Evolutionary conservation across 345 rosid species (phyloP).

Genomic region (sweet orange (Citrus sinensis)): DVS_A1.0 CM039164.1:28756501-28757000

Average conservation of each 20-base stretch:
- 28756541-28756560: constrained; percentile 71
- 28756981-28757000: constrained; percentile 4
- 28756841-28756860: constrained; percentile 97
- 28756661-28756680: neutral
- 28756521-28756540: constrained; percentile 57
- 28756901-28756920: constrained; percentile 78
- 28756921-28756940: neutral
- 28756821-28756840: constrained; percentile 75
- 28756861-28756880: constrained; percentile 73
- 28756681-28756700: neutral
- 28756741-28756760: neutral
- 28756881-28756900: constrained; percentile 65
- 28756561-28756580: constrained; percentile 83
- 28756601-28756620: constrained; percentile 1
- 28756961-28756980: neutral
- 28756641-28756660: neutral
- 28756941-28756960: constrained; percentile 14
- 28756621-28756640: neutral
- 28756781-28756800: constrained; percentile 89
- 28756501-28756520: constrained; percentile 36
- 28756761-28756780: neutral
- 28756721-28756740: neutral
- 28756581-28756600: constrained; percentile 44
- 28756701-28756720: neutral
- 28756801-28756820: constrained; percentile 85